Base-by-base conservation (phyloP, 306 rosid genomes). In the Vicia sativa region DNA sequence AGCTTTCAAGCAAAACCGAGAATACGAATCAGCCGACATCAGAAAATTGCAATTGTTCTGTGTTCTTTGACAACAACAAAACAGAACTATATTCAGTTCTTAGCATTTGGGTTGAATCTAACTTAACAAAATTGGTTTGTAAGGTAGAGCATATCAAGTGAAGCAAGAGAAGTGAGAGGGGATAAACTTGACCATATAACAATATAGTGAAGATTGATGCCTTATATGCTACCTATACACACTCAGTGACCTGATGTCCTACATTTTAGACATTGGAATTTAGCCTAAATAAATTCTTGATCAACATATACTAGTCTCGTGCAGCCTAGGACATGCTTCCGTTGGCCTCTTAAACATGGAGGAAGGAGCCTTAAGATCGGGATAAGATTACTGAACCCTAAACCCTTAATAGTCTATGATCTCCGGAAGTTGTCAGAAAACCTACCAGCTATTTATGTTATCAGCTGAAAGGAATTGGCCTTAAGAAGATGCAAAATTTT, bases 401-500 rank as follows among this genome's bases (percentile, higher is more conserved):
- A 25, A 25, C 28, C 28, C 4, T 25, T 14, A 55, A 19, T 25
- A 39, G 19, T 18, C 19, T 35, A 67, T 11, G 12, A 34, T 66
- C 46, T 31, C 41, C 31, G 4, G 21, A 49, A 63, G 25, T 53
- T 19, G 42, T 62, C 3, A 0, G 15, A 4, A 62, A 43, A 62
- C 52, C 60, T 18, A 70, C 21, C 58, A 44, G 18, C 43, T 41
- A 49, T 69, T 76, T 70, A 11, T 14, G 43, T 12, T 44, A 71
- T 35, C 35, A 49, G n/a, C 57, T 10, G 7, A 65, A 59, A 28
- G 7, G 16, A 25, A 65, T 45, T 41, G 41, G 34, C 56, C 54
- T 35, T 76, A 56, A 21, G 14, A 70, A 64, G 37, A 57, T 49
- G 61, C 15, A 61, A 79, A n/a, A 79, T 70, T 18, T 74, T 86